These are phyloP conservation scores for Halophytophthora polymorphica DNA, from an alignment of 352 stramenopile species.

Conservation along the genomic window DNA sequence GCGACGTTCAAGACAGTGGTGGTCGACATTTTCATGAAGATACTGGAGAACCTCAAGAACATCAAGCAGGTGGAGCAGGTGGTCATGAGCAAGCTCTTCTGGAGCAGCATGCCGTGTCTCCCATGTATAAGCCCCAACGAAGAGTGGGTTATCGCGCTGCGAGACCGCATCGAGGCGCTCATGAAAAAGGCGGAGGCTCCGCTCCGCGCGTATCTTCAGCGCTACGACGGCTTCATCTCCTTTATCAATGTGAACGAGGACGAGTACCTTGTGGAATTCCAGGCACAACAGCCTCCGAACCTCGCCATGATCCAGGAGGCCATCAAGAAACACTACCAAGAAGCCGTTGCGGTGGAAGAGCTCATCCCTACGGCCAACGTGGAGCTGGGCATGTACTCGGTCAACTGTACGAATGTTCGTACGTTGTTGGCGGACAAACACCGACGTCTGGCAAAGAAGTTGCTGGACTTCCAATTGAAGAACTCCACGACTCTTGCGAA, in stretches of 20 bases:
- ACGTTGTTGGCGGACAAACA: slow-evolving; percentile 79
- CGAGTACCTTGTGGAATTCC: slow-evolving; percentile 71
- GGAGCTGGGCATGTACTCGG: slow-evolving; percentile 80
- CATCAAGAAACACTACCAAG: slow-evolving; percentile 77
- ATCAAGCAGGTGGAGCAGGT: slow-evolving; percentile 89
- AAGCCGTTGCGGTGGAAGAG: slow-evolving; percentile 55
- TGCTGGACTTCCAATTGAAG: slow-evolving; percentile 70
- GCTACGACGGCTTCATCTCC: slow-evolving; percentile 80
- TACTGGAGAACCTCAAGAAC: slow-evolving; percentile 76
- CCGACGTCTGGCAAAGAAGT: slow-evolving; percentile 62
- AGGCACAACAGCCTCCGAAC: slow-evolving; percentile 71
- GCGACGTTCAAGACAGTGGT: slow-evolving; percentile 53
- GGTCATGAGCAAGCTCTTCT: slow-evolving; percentile 95
- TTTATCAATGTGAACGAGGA: slow-evolving; percentile 92
- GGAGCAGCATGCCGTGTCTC: slow-evolving; percentile 90
- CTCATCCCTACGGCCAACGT: slow-evolving; percentile 56
- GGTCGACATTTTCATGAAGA: slow-evolving; percentile 73
- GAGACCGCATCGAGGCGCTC: slow-evolving; percentile 47
- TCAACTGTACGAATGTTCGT: slow-evolving; percentile 70
- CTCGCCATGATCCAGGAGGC: slow-evolving; percentile 62
- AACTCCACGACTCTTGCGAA: slow-evolving; percentile 75
- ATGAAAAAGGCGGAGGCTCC: slow-evolving; percentile 61
- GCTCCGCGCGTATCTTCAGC: slow-evolving; percentile 72
- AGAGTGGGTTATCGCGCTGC: slow-evolving; percentile 72
- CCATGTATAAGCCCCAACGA: slow-evolving; percentile 80